Percentiles rank a stretch among this genome's conserved stretches.
Conservation (phyloP, 2,329 filamentous ascomycete genomes). For the Fusarium equiseti region DNA sequence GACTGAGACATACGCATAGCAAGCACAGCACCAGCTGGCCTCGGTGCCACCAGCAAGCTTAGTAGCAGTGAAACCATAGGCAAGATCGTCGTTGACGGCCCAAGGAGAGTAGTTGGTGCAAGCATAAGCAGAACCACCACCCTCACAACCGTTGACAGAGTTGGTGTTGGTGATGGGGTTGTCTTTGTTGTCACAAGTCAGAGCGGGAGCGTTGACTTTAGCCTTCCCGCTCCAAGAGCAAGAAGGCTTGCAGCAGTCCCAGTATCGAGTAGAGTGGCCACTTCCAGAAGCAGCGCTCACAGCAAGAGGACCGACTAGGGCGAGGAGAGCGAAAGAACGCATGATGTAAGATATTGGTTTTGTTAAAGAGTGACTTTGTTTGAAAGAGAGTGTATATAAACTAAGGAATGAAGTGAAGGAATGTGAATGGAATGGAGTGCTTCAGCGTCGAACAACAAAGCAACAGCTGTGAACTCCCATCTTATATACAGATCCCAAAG, state of each 20-base stretch:
- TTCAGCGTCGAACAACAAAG: constrained; percentile 1
- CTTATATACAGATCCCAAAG: constrained; percentile 30
- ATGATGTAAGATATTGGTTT: constrained; percentile 30
- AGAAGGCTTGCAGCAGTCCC: constrained; percentile 79
- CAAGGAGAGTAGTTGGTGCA: constrained; percentile 73
- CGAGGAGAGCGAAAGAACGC: constrained; percentile 43
- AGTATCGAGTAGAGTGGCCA: constrained; percentile 57
- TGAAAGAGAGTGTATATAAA: constrained; percentile 34
- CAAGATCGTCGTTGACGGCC: constrained; percentile 67
- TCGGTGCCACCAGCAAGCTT: constrained; percentile 67
- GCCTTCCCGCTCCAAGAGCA: constrained; percentile 72
- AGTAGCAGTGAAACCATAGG: constrained; percentile 75
- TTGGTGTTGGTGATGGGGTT: constrained; percentile 63
- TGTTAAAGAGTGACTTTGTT: constrained; percentile 28
- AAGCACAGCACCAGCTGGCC: constrained; percentile 74
- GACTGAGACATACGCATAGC: constrained; percentile 62
- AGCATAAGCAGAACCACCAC: constrained; percentile 70
- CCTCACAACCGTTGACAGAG: constrained; percentile 66
- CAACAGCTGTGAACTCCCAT: neutral
- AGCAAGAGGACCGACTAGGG: constrained; percentile 41
- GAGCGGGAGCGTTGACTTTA: constrained; percentile 61
- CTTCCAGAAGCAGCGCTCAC: constrained; percentile 47
- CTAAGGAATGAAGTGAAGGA: constrained; percentile 32
- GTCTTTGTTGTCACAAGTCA: constrained; percentile 67
- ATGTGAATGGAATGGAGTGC: constrained; percentile 26